Conservation (phyloP, 257 asterid genomes). For the Nicotiana noctiflora region DNA sequence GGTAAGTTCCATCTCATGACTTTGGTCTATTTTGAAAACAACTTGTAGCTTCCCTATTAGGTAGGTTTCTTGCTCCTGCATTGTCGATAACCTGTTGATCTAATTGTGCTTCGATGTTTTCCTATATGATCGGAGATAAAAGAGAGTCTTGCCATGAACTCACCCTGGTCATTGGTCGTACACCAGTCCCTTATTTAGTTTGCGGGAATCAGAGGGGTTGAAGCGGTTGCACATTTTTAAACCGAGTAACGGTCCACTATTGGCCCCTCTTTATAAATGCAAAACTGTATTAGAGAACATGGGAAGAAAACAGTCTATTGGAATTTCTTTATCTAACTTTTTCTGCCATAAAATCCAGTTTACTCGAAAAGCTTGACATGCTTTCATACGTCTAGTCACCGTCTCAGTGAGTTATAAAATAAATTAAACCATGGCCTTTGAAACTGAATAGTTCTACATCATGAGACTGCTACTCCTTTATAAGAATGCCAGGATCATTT, state of each 20-base stretch:
- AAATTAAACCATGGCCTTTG: not conserved
- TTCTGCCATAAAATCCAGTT: not conserved
- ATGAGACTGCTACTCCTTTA: not conserved
- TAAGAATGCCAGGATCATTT: not conserved
- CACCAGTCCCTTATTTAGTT: not conserved
- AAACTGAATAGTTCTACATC: not conserved
- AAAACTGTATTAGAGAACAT: not conserved
- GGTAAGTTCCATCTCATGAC: slow-evolving; percentile 39
- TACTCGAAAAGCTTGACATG: not conserved
- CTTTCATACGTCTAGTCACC: not conserved
- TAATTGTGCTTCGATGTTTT: not conserved
- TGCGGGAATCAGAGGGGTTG: not conserved
- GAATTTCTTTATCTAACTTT: not conserved
- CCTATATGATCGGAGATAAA: not conserved
- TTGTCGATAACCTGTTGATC: not conserved
- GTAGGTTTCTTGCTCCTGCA: not conserved
- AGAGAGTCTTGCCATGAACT: not conserved
- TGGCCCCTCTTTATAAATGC: not conserved
- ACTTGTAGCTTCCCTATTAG: not conserved
- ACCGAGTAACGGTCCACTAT: not conserved
- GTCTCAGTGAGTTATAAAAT: not conserved
- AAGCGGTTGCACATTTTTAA: not conserved
- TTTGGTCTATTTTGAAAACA: not conserved
- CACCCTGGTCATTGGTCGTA: not conserved
- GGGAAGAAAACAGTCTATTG: not conserved